Percentiles rank a stretch among this genome's conserved stretches.
These are phyloP conservation scores for Triticum dicoccoides DNA, from an alignment of 176 grass and related monocot genomes.

Conservation along the genomic window DNA sequence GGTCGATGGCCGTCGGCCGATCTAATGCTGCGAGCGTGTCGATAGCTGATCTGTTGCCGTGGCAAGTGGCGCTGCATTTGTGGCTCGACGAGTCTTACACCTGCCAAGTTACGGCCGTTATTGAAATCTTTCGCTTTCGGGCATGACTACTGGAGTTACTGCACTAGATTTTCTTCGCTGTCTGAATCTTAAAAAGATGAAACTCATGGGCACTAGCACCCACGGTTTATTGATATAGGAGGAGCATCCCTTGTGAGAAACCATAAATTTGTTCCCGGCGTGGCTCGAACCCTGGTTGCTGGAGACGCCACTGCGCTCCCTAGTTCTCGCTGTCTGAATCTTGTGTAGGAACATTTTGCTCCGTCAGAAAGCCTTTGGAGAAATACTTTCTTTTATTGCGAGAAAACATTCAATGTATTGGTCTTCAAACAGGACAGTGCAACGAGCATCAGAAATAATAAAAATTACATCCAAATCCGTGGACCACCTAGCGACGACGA, in stretches of 20 bases:
- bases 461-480: no score
- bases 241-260: no score
- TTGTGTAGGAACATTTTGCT: neutral
- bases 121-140: neutral
- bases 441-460: no score
- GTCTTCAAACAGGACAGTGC: no score
- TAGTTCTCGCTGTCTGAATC: neutral
- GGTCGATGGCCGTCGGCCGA: neutral
- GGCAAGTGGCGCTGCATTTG: neutral
- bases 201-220: no score
- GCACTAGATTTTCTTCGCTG: neutral
- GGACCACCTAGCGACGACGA: no score
- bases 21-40: neutral
- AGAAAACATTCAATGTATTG: no score
- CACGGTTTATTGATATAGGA: no score
- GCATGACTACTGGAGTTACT: neutral
- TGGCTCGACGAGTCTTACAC: neutral
- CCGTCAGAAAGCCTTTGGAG: neutral
- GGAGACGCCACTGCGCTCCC: no score
- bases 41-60: neutral
- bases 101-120: neutral
- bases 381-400: no score
- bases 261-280: no score
- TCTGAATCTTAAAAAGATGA: neutral
- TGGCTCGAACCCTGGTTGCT: no score